A percentile compares a stretch with the other conserved stretches of the same genome.
Conservation (phyloP, 441 rosid genomes). For the Rhodomyrtus psidioides region DNA sequence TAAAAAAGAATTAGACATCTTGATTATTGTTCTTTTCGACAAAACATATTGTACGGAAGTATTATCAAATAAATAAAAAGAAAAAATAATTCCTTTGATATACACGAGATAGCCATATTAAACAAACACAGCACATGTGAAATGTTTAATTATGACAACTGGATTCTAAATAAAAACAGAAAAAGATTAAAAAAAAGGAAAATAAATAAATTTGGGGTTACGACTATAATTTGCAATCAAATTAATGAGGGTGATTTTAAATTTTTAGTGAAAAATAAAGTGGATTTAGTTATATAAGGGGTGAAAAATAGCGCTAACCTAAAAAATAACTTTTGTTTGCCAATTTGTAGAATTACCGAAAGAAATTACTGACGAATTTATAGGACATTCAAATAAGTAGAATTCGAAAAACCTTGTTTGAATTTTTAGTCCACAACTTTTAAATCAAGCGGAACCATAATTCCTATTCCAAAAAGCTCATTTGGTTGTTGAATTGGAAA, state of each 20-base stretch:
- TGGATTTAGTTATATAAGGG: not conserved
- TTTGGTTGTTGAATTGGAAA: too few relatives aligned
- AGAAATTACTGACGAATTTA: not conserved
- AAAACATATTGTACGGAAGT: not conserved
- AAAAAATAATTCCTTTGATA: not conserved
- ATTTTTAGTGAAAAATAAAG: not conserved
- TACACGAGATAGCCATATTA: not conserved
- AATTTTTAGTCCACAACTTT: too few relatives aligned
- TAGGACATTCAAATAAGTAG: not conserved
- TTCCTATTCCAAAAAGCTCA: not conserved
- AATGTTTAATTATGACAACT: not conserved
- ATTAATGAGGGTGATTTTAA: not conserved
- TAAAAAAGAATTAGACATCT: not conserved
- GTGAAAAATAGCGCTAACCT: not conserved
- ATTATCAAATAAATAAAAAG: not conserved
- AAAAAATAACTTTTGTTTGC: not conserved
- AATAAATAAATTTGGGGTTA: not conserved
- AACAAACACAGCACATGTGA: not conserved
- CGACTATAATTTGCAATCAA: not conserved
- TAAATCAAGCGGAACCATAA: not conserved
- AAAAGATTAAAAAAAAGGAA: not conserved
- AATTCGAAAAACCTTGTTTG: too few relatives aligned
- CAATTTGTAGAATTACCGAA: not conserved
- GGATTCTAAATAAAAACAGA: not conserved
- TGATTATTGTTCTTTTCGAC: not conserved